Evolutionary conservation across 768 basidiomycete species (phyloP).

Genomic region (Cytidiella melzeri): DNA sequence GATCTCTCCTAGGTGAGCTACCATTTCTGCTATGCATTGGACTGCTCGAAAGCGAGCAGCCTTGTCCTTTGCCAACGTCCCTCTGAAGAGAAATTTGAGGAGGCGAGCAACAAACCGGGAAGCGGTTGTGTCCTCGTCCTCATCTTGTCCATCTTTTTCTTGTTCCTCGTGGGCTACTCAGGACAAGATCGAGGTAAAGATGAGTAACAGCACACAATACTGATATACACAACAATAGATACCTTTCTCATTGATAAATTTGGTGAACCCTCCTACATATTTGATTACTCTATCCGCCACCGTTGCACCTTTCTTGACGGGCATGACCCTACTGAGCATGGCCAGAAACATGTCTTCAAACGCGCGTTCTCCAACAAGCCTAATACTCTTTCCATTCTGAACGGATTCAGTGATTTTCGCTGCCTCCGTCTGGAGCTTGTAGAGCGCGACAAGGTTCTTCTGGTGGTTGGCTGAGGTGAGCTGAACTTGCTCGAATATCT

Average conservation of each 20-base stretch:
- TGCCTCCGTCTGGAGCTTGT: conserved; percentile 71
- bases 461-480: conserved; percentile 71
- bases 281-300: conserved; percentile 75
- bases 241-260: conserved; percentile 76
- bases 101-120: conserved; percentile 45
- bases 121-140: conserved; percentile 44
- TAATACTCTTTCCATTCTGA: conserved; percentile 42
- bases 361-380: conserved; percentile 66
- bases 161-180: conserved; percentile 26
- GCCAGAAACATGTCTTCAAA: conserved; percentile 65
- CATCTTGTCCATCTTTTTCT: conserved; percentile 27
- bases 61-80: conserved; percentile 85
- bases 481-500: conserved; percentile 80
- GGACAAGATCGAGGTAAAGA: background rate
- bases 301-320: conserved; percentile 73
- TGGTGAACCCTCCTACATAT: conserved; percentile 76
- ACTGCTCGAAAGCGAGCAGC: conserved; percentile 74
- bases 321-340: conserved; percentile 54
- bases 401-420: conserved; percentile 44
- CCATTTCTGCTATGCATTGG: conserved; percentile 73
- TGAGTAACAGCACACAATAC: background rate
- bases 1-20: conserved; percentile 74
- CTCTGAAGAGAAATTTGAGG: conserved; percentile 56
- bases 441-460: conserved; percentile 80
- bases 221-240: conserved; percentile 12